These are phyloP conservation scores for Termitomyces sp. DNA, from an alignment of 768 basidiomycete species.

Conservation along the genomic window DNA sequence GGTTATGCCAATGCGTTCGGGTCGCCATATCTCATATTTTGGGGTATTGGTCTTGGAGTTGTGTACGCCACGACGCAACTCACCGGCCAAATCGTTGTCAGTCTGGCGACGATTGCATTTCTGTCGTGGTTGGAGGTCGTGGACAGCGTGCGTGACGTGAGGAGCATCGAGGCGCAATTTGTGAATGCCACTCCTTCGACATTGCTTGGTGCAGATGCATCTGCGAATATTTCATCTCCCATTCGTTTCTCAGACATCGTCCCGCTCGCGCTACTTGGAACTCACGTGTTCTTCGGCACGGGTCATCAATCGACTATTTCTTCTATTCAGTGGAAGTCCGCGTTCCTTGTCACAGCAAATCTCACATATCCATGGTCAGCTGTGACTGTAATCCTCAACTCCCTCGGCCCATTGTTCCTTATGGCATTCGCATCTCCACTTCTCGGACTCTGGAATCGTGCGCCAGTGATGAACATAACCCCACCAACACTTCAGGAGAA, in stretches of 20 bases:
- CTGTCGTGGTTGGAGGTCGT: slow-evolving; percentile 76
- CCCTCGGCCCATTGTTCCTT: slow-evolving; percentile 68
- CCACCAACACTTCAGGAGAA: slow-evolving; percentile 2
- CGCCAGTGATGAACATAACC: slow-evolving; percentile 40
- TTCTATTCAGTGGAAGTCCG: slow-evolving; percentile 93
- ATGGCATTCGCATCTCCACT: slow-evolving; percentile 64
- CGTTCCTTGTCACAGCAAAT: slow-evolving; percentile 73
- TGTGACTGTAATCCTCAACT: slow-evolving; percentile 70
- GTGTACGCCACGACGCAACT: slow-evolving; percentile 69
- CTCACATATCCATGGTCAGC: slow-evolving; percentile 72
- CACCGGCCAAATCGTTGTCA: slow-evolving; percentile 77
- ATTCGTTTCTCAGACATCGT: slow-evolving; percentile 63
- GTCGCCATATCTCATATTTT: slow-evolving; percentile 81
- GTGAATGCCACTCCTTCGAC: slow-evolving; percentile 40
- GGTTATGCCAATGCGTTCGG: slow-evolving; percentile 92
- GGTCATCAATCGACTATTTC: slow-evolving; percentile 90
- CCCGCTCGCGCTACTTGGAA: slow-evolving; percentile 70
- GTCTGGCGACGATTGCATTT: slow-evolving; percentile 56
- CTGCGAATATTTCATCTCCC: slow-evolving; percentile 24
- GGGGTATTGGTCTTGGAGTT: slow-evolving; percentile 57
- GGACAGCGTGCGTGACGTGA: slow-evolving; percentile 76
- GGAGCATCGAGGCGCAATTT: slow-evolving; percentile 47
- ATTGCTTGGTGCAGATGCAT: slow-evolving; percentile 29
- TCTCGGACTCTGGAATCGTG: slow-evolving; percentile 78
- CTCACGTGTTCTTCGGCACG: slow-evolving; percentile 78